Evolutionary conservation across 345 rosid genomes (phyloP).

Genomic region (Mercurialis annua): DNA sequence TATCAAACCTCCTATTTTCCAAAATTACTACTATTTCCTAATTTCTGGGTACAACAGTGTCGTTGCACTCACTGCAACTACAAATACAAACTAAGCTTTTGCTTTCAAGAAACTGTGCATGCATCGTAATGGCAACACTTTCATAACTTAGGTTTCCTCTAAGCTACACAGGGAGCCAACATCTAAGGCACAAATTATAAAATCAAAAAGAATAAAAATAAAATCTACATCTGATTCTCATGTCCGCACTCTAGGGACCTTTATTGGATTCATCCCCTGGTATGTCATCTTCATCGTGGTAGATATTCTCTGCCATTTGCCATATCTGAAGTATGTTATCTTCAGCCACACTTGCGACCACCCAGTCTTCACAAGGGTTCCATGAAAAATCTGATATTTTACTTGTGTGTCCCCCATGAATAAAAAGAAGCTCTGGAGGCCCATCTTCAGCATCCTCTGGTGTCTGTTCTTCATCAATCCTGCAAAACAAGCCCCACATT

Average conservation of each 20-base stretch:
- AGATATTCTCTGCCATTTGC: slow-evolving; percentile 99
- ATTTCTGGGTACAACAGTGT: background rate
- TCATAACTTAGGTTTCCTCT: background rate
- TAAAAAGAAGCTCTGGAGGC: slow-evolving; percentile 97
- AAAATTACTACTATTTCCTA: background rate
- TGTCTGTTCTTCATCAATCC: slow-evolving; percentile 36
- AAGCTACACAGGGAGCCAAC: background rate
- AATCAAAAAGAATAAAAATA: background rate
- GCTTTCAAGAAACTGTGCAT: background rate
- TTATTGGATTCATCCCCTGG: slow-evolving; percentile 76
- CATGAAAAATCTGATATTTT: slow-evolving; percentile 98
- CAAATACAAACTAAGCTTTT: background rate
- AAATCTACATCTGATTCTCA: too few relatives aligned
- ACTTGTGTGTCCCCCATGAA: slow-evolving; percentile 98
- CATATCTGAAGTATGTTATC: slow-evolving; percentile 98
- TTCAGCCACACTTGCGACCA: slow-evolving; percentile 90
- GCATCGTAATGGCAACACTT: background rate
- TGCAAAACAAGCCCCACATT: slow-evolving; percentile 13
- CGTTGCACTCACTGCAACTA: background rate
- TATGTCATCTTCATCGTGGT: slow-evolving; percentile 92
- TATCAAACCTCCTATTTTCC: background rate
- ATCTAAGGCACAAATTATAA: background rate
- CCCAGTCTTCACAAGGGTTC: slow-evolving; percentile 99
- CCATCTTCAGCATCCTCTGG: slow-evolving; percentile 90
- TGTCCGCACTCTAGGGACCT: slow-evolving; percentile 41